These are phyloP conservation scores for Paramyrothecium roridum DNA, from an alignment of 2,329 filamentous ascomycete genomes.

Conservation along the genomic window DNA sequence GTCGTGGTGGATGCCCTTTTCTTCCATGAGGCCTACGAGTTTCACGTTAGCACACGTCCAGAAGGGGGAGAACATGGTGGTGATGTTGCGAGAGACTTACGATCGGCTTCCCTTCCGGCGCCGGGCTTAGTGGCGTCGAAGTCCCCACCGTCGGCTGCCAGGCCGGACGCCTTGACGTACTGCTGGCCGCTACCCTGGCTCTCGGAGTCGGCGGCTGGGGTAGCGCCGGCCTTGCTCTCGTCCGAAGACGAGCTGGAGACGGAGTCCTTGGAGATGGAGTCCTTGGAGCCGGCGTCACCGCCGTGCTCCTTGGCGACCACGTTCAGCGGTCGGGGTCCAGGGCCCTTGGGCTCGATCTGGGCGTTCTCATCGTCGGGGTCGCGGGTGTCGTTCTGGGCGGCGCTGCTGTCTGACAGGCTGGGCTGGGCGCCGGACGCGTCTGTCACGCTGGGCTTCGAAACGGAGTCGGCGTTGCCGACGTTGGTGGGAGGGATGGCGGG, in stretches of 20 bases:
- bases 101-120: conserved; percentile 64
- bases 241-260: conserved; percentile 12
- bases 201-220: neutral
- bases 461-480: too few species aligned
- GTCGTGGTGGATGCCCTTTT: conserved; percentile 24
- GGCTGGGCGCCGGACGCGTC: conserved; percentile 1
- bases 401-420: conserved; percentile 12
- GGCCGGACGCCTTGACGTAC: conserved; percentile 54
- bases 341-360: conserved; percentile 28
- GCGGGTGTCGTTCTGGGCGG: conserved; percentile 37
- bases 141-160: conserved; percentile 63
- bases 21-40: conserved; percentile 27
- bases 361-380: conserved; percentile 30
- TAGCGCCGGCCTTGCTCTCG: conserved; percentile 20
- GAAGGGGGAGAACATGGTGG: too few species aligned
- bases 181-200: conserved; percentile 50
- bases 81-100: conserved; percentile 36
- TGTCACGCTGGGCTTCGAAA: neutral
- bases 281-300: conserved; percentile 26
- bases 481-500: too few species aligned
- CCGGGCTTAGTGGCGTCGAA: conserved; percentile 64
- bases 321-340: conserved; percentile 40
- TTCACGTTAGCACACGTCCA: neutral
- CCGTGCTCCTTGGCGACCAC: conserved; percentile 28
- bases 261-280: conserved; percentile 9